A percentile compares a stretch with the other conserved stretches of the same genome.
These are phyloP conservation scores for Syzygium grande DNA, from an alignment of 345 rosid genomes.

Conservation along the genomic window DNA sequence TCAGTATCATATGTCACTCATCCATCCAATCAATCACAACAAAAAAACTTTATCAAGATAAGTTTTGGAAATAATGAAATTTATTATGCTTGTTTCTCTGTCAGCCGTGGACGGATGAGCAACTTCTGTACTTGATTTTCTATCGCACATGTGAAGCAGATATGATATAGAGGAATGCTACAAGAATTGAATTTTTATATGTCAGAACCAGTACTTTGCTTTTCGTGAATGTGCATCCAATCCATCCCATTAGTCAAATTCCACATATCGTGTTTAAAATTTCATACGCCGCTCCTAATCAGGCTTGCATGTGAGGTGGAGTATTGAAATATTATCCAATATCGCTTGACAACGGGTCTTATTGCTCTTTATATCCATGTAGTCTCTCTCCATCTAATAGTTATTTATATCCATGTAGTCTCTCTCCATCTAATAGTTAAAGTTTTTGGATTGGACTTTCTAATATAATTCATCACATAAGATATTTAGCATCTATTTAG, in stretches of 20 bases:
- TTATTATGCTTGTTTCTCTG: neutral
- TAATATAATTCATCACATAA: neutral
- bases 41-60: neutral
- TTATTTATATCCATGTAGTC: neutral
- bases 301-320: rapidly evolving
- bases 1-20: neutral
- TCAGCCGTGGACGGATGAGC: neutral
- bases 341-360: neutral
- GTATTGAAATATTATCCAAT: neutral
- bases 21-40: neutral
- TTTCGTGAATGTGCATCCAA: neutral
- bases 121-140: neutral
- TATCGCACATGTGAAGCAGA: neutral
- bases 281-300: neutral
- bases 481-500: neutral
- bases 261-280: neutral
- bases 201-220: neutral
- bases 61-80: neutral
- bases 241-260: neutral
- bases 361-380: neutral
- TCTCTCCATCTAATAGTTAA: neutral
- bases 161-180: neutral
- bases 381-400: neutral
- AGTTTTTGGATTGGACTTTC: neutral
- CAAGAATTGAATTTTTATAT: neutral